Evolutionary conservation across 768 basidiomycete species (phyloP), one percentile per base, ranked within the genome.

Genomic region (Amanita fuliginea): DNA sequence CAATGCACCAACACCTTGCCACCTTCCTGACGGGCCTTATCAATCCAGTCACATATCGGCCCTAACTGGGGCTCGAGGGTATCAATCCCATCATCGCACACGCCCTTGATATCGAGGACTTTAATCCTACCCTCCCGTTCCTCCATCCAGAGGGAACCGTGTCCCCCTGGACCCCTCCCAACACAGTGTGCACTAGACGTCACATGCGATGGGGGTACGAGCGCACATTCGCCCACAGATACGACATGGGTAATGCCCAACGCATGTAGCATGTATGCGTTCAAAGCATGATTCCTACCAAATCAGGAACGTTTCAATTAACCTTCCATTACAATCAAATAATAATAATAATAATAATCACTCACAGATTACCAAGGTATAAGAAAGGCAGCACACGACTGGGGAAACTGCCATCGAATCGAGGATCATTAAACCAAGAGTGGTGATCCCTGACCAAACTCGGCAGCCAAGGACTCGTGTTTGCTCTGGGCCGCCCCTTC

Each of bases 161-260:
- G 82, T 42, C 73, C 66, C 34, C 67, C 70, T 8, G 67, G 66
- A 6, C 73, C 69, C 53, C 76, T 76, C 2, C 74, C 71, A 1
- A 69, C 55, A 45, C 68, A 69, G 22, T 73, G 72, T 2, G 62
- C 60, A 16, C 59, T 60, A 50, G 60, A 34, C 44, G 55, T 53
- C 51, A 62, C 60, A 51, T 72, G 67, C 22, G 21, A 4, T 28
- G 80, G 71, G 4, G 92, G 90, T 3, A 86, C 72, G 19, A 96
- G 78, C 9, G 94, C 89, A 53, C 90, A 92, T 70, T 97, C 95
- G 43, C 95, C 95, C 2, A 97, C 92, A 7, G 89, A 93, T 24
- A 98, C 93, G 54, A 98, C 93, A 61, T 98, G 94, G 2, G 93
- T 95, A 58, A 98, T 94, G 21, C 92, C 92, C 13, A 98, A 77